These are phyloP conservation scores for Boletus rubescentipes DNA, from an alignment of 768 basidiomycete species.

Conservation along the genomic window DNA sequence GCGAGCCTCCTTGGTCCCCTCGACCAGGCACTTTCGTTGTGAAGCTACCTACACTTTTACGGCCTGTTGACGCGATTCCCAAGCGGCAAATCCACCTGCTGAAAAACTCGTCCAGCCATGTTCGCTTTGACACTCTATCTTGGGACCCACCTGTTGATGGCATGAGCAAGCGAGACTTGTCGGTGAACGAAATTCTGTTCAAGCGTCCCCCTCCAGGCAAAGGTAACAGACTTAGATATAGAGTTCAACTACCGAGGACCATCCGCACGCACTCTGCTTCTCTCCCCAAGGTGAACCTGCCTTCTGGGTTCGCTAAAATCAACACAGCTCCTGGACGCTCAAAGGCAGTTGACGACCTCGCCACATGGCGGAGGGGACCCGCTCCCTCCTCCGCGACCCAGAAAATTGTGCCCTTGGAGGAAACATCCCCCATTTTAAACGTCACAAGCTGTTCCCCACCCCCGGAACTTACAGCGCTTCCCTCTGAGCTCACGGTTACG, in stretches of 20 bases:
- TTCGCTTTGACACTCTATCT: conserved; percentile 66
- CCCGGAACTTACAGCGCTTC: conserved; percentile 40
- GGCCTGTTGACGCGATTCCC: conserved; percentile 43
- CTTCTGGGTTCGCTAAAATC: conserved; percentile 25
- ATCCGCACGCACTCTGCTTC: conserved; percentile 3
- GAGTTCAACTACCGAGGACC: conserved; percentile 36
- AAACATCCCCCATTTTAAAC: conserved; percentile 35
- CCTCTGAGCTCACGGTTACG: conserved; percentile 32
- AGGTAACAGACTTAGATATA: conserved; percentile 34
- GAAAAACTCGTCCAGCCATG: conserved; percentile 35
- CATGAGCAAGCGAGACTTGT: conserved; percentile 59
- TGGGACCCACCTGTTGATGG: conserved; percentile 71
- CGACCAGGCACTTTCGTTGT: conserved; percentile 41
- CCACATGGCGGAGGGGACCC: conserved; percentile 41
- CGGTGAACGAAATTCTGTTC: conserved; percentile 67
- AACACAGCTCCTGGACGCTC: conserved; percentile 24
- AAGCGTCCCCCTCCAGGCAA: conserved; percentile 37
- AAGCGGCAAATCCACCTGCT: conserved; percentile 49
- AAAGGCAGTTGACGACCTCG: conserved; percentile 34
- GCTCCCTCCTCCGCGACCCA: conserved; percentile 15
- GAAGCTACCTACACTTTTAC: conserved; percentile 47
- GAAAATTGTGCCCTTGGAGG: conserved; percentile 9
- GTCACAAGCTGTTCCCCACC: conserved; percentile 69
- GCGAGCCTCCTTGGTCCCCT: conserved; percentile 50
- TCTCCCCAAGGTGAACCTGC: conserved; percentile 41